Base-by-base conservation (phyloP, 2,329 filamentous ascomycete species). In the Trematosphaeria pertusa region DNA sequence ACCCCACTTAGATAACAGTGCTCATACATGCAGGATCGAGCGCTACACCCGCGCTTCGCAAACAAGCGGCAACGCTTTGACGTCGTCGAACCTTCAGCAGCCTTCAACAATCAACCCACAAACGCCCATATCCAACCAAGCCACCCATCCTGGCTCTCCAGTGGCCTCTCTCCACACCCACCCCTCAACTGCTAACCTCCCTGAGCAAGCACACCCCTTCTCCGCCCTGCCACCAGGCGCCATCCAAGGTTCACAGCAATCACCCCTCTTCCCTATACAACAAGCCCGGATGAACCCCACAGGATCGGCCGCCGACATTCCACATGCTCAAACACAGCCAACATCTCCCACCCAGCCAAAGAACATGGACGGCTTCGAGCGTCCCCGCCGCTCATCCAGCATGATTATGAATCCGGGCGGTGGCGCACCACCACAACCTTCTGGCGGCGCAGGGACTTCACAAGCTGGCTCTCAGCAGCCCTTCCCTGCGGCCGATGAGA, bases 11-110 rank as follows among this genome's bases (percentile, higher is more conserved):
- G 7, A 32, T 59, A 46, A 52, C 17, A 18, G 12, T 3, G n/a
- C n/a, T n/a, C n/a, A n/a, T n/a, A n/a, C n/a, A 5, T 8, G 12
- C 24, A 70, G 66, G 68, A 72, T 73, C 38, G 67, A 72, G 33
- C 71, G 73, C 28, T 79, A 78, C 53, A 77, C 75, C 1, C 62
- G 64, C 31, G 65, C 60, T 3, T 60, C 64, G n/a, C 64, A 69
- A 26, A 55, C 61, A n/a, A 57, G 46, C 35, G 42, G 54, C 17
- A 62, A 64, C 35, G 59, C 64, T 11, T 58, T 73, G 12, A 73
- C 72, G 1, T 54, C 51, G 31, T 65, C 65, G 1, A 73, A 73
- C 44, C 60, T 74, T 21, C 64, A 67, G 36, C 64, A 67, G 36
- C 62, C 65, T 1, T 22, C 37, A 1, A 18, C 43, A 2, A 52